Conservation (phyloP, 441 rosid species). For the Breynia disticha region DNA sequence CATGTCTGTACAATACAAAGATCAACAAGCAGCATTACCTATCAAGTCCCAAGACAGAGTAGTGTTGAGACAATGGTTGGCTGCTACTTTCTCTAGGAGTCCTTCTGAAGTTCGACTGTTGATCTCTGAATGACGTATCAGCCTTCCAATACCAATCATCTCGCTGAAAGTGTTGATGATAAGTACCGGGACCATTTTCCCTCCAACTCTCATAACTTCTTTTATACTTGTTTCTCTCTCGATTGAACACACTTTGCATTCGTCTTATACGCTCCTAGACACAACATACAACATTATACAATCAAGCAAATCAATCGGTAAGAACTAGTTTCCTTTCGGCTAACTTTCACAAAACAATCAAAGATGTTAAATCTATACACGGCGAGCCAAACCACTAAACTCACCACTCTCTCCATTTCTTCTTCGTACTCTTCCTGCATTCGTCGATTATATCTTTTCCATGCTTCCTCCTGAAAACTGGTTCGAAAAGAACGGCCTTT, state of each 20-base stretch:
- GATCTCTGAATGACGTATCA: slow-evolving; percentile 54
- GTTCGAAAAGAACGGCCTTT: slow-evolving; percentile 58
- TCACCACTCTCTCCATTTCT: slow-evolving; percentile 96
- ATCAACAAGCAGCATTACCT: slow-evolving; percentile 33
- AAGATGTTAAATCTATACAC: neutral
- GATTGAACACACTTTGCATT: slow-evolving; percentile 91
- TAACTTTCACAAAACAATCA: no score
- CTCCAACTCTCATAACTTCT: slow-evolving; percentile 77
- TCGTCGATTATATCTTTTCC: slow-evolving; percentile 77
- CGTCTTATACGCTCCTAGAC: slow-evolving; percentile 88
- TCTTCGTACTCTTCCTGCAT: slow-evolving; percentile 94
- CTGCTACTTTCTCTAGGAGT: slow-evolving; percentile 43
- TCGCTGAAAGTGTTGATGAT: slow-evolving; percentile 81
- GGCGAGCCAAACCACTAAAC: slow-evolving; percentile 13
- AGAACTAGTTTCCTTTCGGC: neutral
- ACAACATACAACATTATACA: neutral
- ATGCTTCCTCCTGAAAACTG: slow-evolving; percentile 71
- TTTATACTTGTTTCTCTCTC: slow-evolving; percentile 65
- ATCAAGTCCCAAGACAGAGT: slow-evolving; percentile 81
- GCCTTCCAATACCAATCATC: slow-evolving; percentile 98
- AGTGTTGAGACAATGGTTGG: slow-evolving; percentile 85
- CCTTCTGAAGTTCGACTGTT: slow-evolving; percentile 45
- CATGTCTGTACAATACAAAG: neutral
- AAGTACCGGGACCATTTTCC: slow-evolving; percentile 49
- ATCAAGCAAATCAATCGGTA: neutral